A percentile compares a stretch with the other conserved stretches of the same genome.
Evolutionary conservation across 78 protist genomes (phyloP).

Genomic region (Dictyostelium intermedium): DNA sequence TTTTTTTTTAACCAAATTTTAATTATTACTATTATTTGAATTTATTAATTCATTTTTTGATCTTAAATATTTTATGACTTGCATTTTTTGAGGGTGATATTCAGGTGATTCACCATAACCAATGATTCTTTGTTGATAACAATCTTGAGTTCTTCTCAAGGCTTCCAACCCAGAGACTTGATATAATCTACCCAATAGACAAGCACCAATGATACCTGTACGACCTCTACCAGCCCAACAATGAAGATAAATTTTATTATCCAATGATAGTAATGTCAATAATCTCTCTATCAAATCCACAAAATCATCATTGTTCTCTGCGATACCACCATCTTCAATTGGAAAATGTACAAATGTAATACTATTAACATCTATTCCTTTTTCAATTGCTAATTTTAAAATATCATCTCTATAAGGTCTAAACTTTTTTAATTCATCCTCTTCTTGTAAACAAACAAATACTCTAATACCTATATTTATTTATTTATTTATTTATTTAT

Average conservation of each 20-base stretch:
- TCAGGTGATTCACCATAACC: constrained; percentile 75
- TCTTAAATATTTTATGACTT: constrained; percentile 57
- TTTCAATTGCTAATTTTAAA: background rate
- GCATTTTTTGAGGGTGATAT: constrained; percentile 68
- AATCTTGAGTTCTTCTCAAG: constrained; percentile 50
- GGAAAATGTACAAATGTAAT: constrained; percentile 43
- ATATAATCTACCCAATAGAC: constrained; percentile 62
- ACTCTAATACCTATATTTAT: constrained; percentile 19
- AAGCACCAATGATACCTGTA: constrained; percentile 53
- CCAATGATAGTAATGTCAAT: background rate
- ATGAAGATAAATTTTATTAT: constrained; percentile 24
- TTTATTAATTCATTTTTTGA: background rate
- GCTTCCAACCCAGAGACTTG: constrained; percentile 68
- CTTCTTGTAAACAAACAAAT: constrained; percentile 70
- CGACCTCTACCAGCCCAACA: constrained; percentile 76
- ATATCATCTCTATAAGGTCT: constrained; percentile 46
- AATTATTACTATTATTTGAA: background rate
- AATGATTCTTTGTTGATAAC: constrained; percentile 64
- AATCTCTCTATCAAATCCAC: constrained; percentile 29
- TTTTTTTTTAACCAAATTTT: too few relatives aligned
- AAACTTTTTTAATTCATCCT: constrained; percentile 16
- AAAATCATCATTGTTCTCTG: constrained; percentile 28
- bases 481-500: background rate
- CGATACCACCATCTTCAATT: constrained; percentile 71
- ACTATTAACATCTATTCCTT: background rate